phyloP scores from a whole-genome alignment of 352 stramenopile genomes.

The Phytopythium sindhum region DNA sequence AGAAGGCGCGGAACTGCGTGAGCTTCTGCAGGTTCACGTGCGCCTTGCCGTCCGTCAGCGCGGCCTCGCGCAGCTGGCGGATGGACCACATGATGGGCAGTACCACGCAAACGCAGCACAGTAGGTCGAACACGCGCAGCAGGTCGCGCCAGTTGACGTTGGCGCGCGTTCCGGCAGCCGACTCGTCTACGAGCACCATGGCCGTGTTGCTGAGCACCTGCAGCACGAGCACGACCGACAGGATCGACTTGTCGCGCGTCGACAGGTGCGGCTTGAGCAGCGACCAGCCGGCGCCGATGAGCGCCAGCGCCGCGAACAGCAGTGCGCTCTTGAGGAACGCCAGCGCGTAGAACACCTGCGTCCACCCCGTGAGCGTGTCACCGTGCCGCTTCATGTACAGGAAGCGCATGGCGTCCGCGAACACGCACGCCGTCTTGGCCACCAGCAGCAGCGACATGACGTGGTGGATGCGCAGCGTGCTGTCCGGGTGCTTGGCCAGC shows the following conservation, averaged over 20 bases:
- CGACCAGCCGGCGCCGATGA: constrained; percentile 97
- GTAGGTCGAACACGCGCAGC: constrained; percentile 94
- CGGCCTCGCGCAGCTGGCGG: constrained; percentile 68
- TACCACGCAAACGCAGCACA: constrained; percentile 96
- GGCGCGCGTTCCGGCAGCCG: constrained; percentile 62
- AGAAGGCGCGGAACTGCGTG: constrained; percentile 96
- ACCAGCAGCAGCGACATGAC: constrained; percentile 93
- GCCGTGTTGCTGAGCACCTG: constrained; percentile 95
- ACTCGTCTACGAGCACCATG: constrained; percentile 85
- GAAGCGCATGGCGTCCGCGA: constrained; percentile 93
- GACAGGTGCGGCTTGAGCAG: constrained; percentile 96
- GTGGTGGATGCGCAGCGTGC: constrained; percentile 90
- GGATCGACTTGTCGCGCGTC: constrained; percentile 91
- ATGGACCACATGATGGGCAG: constrained; percentile 97
- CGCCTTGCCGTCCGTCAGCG: constrained; percentile 87
- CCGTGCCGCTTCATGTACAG: constrained; percentile 96
- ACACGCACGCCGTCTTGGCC: constrained; percentile 92
- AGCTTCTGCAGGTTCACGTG: constrained; percentile 90
- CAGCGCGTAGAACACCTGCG: constrained; percentile 94
- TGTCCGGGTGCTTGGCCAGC: constrained; percentile 41
- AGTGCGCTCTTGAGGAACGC: constrained; percentile 94
- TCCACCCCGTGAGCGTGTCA: constrained; percentile 90
- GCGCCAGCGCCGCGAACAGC: constrained; percentile 96
- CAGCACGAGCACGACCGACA: constrained; percentile 91
- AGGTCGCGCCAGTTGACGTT: constrained; percentile 84